Percentiles rank a stretch among this genome's conserved stretches.
phyloP scores from a whole-genome alignment of 345 rosid species.

The Garcia nutans region DNA sequence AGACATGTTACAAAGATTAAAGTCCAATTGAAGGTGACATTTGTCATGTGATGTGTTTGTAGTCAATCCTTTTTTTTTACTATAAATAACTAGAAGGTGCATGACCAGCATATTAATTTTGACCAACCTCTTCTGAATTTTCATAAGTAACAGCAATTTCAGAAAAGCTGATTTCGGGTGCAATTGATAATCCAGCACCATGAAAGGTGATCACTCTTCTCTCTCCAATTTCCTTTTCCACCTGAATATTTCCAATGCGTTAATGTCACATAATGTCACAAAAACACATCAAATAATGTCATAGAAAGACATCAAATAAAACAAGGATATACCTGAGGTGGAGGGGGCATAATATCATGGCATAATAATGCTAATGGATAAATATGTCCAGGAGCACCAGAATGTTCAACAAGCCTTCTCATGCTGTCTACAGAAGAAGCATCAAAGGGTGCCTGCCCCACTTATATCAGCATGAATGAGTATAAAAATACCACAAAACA shows the following conservation, averaged over 20 bases:
- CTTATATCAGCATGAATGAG: slow-evolving; percentile 38
- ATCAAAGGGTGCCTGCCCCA: slow-evolving; percentile 85
- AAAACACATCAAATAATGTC: slow-evolving; percentile 1
- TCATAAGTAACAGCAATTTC: slow-evolving; percentile 54
- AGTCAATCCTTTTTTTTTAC: no score
- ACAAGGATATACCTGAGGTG: slow-evolving; percentile 48
- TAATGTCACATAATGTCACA: background rate
- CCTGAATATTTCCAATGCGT: slow-evolving; percentile 44
- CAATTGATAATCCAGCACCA: slow-evolving; percentile 74
- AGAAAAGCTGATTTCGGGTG: slow-evolving; percentile 52
- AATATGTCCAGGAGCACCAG: slow-evolving; percentile 76
- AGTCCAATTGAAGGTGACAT: no score
- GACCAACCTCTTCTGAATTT: slow-evolving; percentile 72
- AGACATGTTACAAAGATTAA: no score
- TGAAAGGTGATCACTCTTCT: slow-evolving; percentile 62
- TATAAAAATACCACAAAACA: slow-evolving; percentile 16
- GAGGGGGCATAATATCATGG: slow-evolving; percentile 97
- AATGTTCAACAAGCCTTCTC: slow-evolving; percentile 82
- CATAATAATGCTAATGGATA: slow-evolving; percentile 82
- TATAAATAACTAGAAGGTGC: background rate
- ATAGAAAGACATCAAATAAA: slow-evolving; percentile 5
- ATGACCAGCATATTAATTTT: background rate
- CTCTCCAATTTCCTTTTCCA: slow-evolving; percentile 96
- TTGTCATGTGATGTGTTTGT: no score
- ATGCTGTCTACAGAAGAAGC: slow-evolving; percentile 88